A percentile compares a stretch with the other conserved stretches of the same genome.
Evolutionary conservation across 163 green algal species (phyloP).

Genomic region (Botryococcus braunii): DNA sequence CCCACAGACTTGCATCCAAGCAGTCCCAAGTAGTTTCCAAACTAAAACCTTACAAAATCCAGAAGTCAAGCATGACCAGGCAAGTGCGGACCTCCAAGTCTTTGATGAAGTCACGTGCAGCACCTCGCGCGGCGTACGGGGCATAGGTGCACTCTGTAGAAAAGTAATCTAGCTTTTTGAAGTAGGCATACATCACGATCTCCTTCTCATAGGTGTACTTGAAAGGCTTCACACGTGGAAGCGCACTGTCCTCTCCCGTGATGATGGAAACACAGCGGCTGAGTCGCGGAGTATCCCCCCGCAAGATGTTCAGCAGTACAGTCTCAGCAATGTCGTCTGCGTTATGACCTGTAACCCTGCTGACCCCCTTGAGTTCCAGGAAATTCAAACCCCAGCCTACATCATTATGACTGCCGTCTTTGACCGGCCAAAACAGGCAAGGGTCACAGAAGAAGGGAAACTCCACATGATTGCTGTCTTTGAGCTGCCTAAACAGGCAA

Average conservation of each 20-base stretch:
- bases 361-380: no score
- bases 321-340: constrained; percentile 96
- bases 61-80: no score
- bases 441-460: no score
- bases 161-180: constrained; percentile 98
- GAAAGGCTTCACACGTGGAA: constrained; percentile 94
- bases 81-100: constrained; percentile 77
- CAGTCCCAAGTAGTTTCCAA: no score
- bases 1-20: no score
- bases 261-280: constrained; percentile 65
- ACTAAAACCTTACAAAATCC: no score
- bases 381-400: neutral
- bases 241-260: constrained; percentile 61
- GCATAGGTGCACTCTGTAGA: constrained; percentile 94
- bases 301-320: constrained; percentile 92
- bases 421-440: no score
- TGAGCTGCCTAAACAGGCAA: no score
- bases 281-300: constrained; percentile 80
- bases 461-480: no score
- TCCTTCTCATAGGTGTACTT: constrained; percentile 93
- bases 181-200: constrained; percentile 99
- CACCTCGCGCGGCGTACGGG: constrained; percentile 76
- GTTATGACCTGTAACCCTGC: constrained; percentile 68
- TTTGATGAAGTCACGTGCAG: constrained; percentile 86
- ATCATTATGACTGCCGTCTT: neutral